Base-by-base conservation (phyloP, 768 basidiomycete genomes). In the Leucocoprinus sp. region DNA sequence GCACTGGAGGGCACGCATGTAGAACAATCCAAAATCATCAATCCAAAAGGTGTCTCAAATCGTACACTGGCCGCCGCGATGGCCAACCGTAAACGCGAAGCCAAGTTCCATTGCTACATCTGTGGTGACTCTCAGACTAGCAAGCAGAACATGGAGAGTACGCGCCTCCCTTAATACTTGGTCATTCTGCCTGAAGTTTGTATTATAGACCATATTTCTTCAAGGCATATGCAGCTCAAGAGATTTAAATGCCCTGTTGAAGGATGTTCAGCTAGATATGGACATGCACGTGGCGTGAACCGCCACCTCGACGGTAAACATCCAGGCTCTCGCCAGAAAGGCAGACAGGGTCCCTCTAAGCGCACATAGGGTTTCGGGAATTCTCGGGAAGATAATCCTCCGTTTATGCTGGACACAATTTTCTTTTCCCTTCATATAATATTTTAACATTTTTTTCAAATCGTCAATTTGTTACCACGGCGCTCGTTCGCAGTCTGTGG, bases 61-160 rank as follows among this genome's bases (percentile, higher is more conserved):
- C 46, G 46, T 11, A 48, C 34, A 7, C 33, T 48, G 2, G 34
- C 24, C 8, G 46, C 46, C 5, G 46, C 46, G 2, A 14, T 21
- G 19, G 46, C 34, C 39, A 48, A 42, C n/a, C 46, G 46, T 12
- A 48, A 36, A 17, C 22, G 46, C 8, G 46, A 42, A 22, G 39
- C 39, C 31, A 48, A 35, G 17, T 48, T 48, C 23, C 38, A 24
- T 1, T 48, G 46, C 18, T 2, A 15, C 2, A 23, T 48, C 14
- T 48, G 46, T n/a, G 23, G 35, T 8, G 36, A 48, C 19, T 48
- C 39, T 12, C 46, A 48, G 28, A 48, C 46, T 5, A 48, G 46
- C 24, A 48, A 48, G 39, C 46, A 48, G 31, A 48, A 48, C 24
- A 39, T 48, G 0, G 40, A 48, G 8, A 48, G 46, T 48, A 24